Evolutionary conservation across 495 filamentous ascomycete species (phyloP).

Genomic region (Penicillium riverlandense): DNA sequence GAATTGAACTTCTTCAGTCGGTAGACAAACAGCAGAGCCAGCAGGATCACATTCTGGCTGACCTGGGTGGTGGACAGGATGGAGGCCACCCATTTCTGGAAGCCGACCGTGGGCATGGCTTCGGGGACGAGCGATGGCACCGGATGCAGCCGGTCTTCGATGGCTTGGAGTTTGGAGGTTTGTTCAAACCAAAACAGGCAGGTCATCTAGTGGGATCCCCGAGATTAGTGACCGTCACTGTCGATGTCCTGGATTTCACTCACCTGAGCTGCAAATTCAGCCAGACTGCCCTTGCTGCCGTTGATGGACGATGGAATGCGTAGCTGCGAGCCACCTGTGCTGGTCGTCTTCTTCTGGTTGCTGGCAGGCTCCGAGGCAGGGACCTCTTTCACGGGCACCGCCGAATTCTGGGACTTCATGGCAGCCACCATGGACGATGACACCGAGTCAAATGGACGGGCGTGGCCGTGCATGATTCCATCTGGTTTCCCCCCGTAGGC

Average conservation of each 20-base stretch:
- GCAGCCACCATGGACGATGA: constrained; percentile 18
- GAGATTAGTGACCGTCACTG: neutral
- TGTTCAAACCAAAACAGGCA: constrained; percentile 99
- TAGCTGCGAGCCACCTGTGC: constrained; percentile 53
- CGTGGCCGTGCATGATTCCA: constrained; percentile 21
- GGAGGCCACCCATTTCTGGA: constrained; percentile 88
- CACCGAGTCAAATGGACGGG: constrained; percentile 19
- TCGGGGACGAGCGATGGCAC: constrained; percentile 52
- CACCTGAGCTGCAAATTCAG: constrained; percentile 79
- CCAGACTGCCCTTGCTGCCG: constrained; percentile 60
- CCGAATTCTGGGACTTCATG: constrained; percentile 16
- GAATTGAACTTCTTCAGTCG: constrained; percentile 86
- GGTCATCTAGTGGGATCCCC: constrained; percentile 56
- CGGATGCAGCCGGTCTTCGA: constrained; percentile 57
- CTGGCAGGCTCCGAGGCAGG: constrained; percentile 11
- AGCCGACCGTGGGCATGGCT: constrained; percentile 69
- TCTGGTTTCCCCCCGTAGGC: constrained; percentile 27
- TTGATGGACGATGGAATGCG: constrained; percentile 70
- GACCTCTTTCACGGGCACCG: constrained; percentile 17
- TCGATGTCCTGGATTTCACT: constrained; percentile 5
- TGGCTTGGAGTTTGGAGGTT: constrained; percentile 61
- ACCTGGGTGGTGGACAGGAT: constrained; percentile 94
- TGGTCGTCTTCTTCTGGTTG: constrained; percentile 27
- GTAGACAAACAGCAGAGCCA: constrained; percentile 90
- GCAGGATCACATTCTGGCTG: constrained; percentile 87